A percentile compares a stretch with the other conserved stretches of the same genome.
phyloP scores from a whole-genome alignment of 202 grass and related monocot genomes.

The Setaria italica region DNA sequence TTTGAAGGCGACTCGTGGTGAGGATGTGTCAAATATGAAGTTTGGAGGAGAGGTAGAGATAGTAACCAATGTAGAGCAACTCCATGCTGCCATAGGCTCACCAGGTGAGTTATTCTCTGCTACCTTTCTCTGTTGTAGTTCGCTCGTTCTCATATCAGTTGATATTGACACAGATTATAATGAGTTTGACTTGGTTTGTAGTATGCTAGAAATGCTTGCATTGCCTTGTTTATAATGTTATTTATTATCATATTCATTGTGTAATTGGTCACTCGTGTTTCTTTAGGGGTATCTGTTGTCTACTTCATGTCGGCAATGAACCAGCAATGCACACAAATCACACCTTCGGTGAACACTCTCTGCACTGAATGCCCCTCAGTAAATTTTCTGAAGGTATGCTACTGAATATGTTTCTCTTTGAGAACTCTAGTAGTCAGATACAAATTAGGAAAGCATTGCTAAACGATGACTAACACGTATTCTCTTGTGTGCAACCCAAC shows the following conservation, averaged over 20 bases:
- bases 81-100: conserved; percentile 64
- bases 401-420: conserved; percentile 1
- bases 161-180: neutral
- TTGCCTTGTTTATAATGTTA: conserved; percentile 15
- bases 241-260: conserved; percentile 7
- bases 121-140: neutral
- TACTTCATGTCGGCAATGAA: conserved; percentile 84
- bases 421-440: conserved; percentile 28
- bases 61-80: conserved; percentile 70
- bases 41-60: conserved; percentile 87
- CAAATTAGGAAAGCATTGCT: neutral
- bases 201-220: conserved; percentile 20
- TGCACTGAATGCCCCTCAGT: conserved; percentile 86
- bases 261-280: neutral
- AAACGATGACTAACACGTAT: conserved; percentile 27
- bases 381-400: conserved; percentile 91
- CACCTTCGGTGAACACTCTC: conserved; percentile 70
- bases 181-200: conserved; percentile 26
- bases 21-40: conserved; percentile 91
- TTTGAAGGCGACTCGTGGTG: conserved; percentile 71
- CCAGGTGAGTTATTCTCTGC: conserved; percentile 62
- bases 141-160: neutral
- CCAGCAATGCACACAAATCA: conserved; percentile 77
- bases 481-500: neutral
- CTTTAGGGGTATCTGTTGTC: conserved; percentile 80